Conservation (phyloP, 768 basidiomycete genomes). For the Hypholoma sublateritium region DNA sequence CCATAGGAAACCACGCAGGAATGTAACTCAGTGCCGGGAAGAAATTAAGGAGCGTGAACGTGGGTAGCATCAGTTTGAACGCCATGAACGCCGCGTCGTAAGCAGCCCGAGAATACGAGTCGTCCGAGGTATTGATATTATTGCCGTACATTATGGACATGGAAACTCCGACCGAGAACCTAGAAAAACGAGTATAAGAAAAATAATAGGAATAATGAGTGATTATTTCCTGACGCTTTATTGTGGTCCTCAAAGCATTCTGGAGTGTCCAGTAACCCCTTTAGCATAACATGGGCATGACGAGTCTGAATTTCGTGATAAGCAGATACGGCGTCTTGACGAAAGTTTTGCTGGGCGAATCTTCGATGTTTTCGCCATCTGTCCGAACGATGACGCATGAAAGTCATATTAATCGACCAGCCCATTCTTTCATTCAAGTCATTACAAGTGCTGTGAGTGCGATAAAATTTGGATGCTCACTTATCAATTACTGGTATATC, state of each 20-base stretch:
- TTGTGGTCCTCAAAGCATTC: constrained; percentile 6
- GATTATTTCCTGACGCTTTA: constrained; percentile 1
- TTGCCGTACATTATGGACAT: constrained; percentile 40
- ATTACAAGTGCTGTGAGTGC: neutral
- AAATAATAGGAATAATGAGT: neutral
- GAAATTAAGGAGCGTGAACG: constrained; percentile 8
- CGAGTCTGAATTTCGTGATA: constrained; percentile 8
- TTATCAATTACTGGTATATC: constrained; percentile 41
- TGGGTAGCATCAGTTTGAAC: constrained; percentile 5
- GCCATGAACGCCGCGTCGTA: constrained; percentile 19
- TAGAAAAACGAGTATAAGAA: neutral
- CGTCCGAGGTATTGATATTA: constrained; percentile 27
- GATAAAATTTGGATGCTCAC: constrained; percentile 22
- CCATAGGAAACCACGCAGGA: constrained; percentile 8
- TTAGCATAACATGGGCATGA: constrained; percentile 6
- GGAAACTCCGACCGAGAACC: constrained; percentile 29
- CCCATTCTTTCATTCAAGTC: constrained; percentile 4
- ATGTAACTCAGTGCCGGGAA: constrained; percentile 7
- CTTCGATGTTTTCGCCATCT: constrained; percentile 18
- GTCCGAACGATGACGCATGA: constrained; percentile 16
- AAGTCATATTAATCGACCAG: constrained; percentile 9
- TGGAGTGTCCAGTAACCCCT: constrained; percentile 5
- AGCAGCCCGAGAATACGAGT: constrained; percentile 33
- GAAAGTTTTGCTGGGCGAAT: constrained; percentile 19
- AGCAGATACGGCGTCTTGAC: constrained; percentile 1